Percentiles rank a stretch among this genome's conserved stretches.
Conservation (phyloP, 345 rosid genomes). For the Aquilaria yunnanensis region DNA sequence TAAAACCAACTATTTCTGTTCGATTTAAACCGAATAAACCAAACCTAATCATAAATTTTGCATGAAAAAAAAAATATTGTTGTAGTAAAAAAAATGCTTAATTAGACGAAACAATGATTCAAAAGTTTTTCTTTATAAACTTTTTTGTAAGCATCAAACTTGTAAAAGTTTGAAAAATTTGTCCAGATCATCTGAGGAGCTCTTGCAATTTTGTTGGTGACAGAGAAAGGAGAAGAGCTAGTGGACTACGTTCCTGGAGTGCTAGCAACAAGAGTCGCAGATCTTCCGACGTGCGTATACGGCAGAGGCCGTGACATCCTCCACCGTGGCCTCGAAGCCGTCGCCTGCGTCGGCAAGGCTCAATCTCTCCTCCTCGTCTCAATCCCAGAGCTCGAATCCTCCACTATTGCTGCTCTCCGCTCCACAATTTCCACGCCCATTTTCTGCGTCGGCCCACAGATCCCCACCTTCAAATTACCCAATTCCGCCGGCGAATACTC, state of each 20-base stretch:
- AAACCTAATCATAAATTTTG: no score
- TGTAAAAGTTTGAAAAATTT: no score
- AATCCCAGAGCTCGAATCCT: constrained; percentile 38
- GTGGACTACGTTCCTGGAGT: constrained; percentile 37
- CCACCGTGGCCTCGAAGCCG: constrained; percentile 24
- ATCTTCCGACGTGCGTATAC: constrained; percentile 23
- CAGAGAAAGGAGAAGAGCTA: constrained; percentile 28
- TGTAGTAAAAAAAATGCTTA: no score
- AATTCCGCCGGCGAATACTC: background rate
- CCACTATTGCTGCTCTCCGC: constrained; percentile 23
- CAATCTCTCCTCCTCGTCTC: constrained; percentile 46
- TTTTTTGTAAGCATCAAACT: no score
- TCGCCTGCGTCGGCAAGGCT: constrained; percentile 32
- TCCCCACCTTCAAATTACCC: constrained; percentile 23
- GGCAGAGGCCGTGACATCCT: constrained; percentile 16
- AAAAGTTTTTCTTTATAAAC: no score
- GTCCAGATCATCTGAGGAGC: background rate
- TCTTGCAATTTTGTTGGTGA: background rate
- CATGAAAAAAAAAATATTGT: no score
- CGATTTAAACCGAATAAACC: no score
- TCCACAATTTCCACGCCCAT: constrained; percentile 5
- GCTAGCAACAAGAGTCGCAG: constrained; percentile 23
- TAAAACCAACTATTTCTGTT: no score
- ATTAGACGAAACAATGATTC: no score
- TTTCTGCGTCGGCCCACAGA: constrained; percentile 32